A percentile compares a stretch with the other conserved stretches of the same genome.
These are phyloP conservation scores for Tetrastigma voinierianum DNA, from an alignment of 164 flowering plant genomes.

Conservation along the genomic window DNA sequence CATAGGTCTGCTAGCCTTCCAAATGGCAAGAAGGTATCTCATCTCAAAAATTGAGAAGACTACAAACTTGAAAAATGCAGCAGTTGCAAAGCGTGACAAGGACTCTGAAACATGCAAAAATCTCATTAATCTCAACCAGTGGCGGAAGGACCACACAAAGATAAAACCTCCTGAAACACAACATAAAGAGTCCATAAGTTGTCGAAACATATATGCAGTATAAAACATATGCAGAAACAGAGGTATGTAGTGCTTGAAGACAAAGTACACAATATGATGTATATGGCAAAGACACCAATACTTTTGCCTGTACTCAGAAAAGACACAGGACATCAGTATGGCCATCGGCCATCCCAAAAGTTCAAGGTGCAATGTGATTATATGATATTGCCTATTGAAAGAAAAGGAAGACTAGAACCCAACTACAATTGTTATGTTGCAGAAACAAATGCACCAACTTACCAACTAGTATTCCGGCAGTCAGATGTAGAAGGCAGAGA, in stretches of 20 bases:
- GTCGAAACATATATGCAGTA: not conserved
- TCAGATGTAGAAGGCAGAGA: slow-evolving; percentile 93
- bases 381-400: not conserved
- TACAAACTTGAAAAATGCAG: slow-evolving; percentile 98
- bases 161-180: not conserved
- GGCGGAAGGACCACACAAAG: not conserved
- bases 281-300: not conserved
- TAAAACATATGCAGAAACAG: not conserved
- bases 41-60: slow-evolving; percentile 98
- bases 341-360: not conserved
- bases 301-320: not conserved
- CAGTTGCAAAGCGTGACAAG: slow-evolving; percentile 95
- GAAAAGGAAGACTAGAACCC: not conserved
- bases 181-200: too few relatives aligned
- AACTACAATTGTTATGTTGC: not conserved
- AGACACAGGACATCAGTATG: not conserved
- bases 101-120: slow-evolving; percentile 59
- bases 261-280: not conserved
- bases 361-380: not conserved
- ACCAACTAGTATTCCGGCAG: slow-evolving; percentile 98
- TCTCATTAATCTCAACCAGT: not conserved
- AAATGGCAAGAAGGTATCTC: slow-evolving; percentile 97
- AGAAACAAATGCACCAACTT: slow-evolving; percentile 21
- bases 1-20: slow-evolving; percentile 94
- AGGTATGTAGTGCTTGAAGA: not conserved